phyloP scores from a whole-genome alignment of 768 basidiomycete genomes.

The Boletus fagicola region DNA sequence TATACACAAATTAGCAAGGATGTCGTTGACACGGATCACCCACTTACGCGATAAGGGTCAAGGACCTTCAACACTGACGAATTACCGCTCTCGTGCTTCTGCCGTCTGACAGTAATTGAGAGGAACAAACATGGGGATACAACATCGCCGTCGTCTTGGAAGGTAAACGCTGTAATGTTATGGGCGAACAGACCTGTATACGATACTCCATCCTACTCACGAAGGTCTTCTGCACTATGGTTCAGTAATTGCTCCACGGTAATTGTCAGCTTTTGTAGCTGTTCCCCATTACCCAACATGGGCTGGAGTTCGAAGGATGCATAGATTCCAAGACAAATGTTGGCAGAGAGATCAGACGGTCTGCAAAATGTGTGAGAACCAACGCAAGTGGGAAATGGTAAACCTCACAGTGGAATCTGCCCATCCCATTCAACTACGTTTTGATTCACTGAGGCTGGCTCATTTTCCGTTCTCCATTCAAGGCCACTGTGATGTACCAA shows the following conservation, averaged over 20 bases:
- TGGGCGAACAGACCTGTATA: background rate
- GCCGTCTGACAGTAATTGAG: background rate
- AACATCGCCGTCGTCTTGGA: background rate
- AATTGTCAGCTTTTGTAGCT: background rate
- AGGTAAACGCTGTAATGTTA: background rate
- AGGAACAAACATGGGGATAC: background rate
- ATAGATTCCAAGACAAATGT: background rate
- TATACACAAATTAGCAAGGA: no score
- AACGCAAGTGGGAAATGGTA: background rate
- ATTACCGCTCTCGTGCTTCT: background rate
- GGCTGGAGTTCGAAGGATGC: background rate
- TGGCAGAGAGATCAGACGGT: background rate
- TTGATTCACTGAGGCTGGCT: no score
- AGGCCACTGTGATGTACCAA: no score
- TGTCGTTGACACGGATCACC: background rate
- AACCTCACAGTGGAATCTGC: constrained; percentile 1
- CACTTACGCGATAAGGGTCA: background rate
- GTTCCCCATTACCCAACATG: background rate
- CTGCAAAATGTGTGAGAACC: background rate
- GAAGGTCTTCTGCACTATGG: background rate
- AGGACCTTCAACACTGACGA: background rate
- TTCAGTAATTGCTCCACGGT: background rate
- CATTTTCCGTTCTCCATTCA: no score
- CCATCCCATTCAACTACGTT: background rate
- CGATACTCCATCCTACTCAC: background rate